Base-by-base conservation (phyloP, 345 rosid species). In the Melastoma malabathricum region DNA sequence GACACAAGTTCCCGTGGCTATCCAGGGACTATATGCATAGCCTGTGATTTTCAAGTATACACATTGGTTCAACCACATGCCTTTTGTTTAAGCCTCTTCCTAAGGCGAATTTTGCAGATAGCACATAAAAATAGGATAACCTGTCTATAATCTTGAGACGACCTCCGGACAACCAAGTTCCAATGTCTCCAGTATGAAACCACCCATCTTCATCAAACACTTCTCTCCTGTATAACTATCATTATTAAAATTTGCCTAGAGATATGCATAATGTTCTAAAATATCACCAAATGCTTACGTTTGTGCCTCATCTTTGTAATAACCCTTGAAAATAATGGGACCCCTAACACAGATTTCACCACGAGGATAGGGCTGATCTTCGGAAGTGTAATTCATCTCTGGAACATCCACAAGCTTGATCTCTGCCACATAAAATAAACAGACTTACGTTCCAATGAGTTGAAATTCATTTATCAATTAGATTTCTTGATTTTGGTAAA, bases 341-440 rank as follows among this genome's bases (percentile, higher is more conserved):
- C 98, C 98, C 66, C 98, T 84, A 18, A 87, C 81, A 70, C 98
- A 92, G 71, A 92, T 92, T 71, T 92, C 97, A 4, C 98, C 98
- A 4, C 97, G 97, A 47, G 93, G 90, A 76, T 79, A 59, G 4
- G 98, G 98, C 46, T 70, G 64, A 76, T 92, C 94, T 4, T 75
- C 83, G 38, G 97, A 80, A 52, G 86, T 87, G 66, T 92, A 92
- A 70, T 81, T 82, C 98, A 87, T 92, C 62, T 92, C 97, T 18
- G 86, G 86, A 61, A 92, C 98, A 55, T 92, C 95, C 68, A 77
- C 90, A 56, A 92, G 97, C 80, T 92, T 92, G 67, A 92, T 59
- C 75, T 92, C 98, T 92, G 89, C 48, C 62, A 66, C 41, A 47
- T 22, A 52, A 57, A 13, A 27, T 18, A 65, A 50, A 44, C 51